Percentiles rank a stretch among this genome's conserved stretches.
Evolutionary conservation across 2,329 filamentous ascomycete species (phyloP).

Genomic region (Elsinoe fawcettii): DNA sequence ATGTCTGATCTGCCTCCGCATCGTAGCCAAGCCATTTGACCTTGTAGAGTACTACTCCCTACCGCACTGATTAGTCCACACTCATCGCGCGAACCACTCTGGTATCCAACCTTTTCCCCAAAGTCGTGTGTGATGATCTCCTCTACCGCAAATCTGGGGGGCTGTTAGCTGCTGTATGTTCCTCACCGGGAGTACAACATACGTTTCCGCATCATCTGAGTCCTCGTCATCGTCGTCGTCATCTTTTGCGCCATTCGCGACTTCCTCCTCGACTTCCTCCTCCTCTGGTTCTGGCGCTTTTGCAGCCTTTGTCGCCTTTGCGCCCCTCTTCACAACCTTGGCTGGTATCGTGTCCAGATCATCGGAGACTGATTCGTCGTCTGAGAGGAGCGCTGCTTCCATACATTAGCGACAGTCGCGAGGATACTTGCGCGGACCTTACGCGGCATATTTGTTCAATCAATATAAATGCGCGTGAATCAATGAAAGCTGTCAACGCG

Average conservation of each 20-base stretch:
- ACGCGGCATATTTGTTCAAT: slow-evolving; percentile 16
- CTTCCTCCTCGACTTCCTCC: slow-evolving; percentile 23
- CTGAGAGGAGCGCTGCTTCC: neutral
- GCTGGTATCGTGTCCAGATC: slow-evolving; percentile 15
- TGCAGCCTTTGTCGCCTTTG: slow-evolving; percentile 10
- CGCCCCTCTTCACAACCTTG: slow-evolving; percentile 14
- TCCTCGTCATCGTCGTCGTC: slow-evolving; percentile 31
- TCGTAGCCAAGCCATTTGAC: slow-evolving; percentile 80
- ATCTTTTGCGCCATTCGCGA: slow-evolving; percentile 24
- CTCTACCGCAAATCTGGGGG: slow-evolving; percentile 62
- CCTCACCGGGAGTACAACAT: slow-evolving; percentile 36
- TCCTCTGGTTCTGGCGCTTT: slow-evolving; percentile 26
- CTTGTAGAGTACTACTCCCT: slow-evolving; percentile 53
- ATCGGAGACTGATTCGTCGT: slow-evolving; percentile 8
- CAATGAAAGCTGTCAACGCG: neutral
- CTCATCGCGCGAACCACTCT: neutral
- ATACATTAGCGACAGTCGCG: neutral
- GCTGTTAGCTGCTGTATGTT: slow-evolving; percentile 25
- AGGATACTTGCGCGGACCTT: neutral
- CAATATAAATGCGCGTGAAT: neutral
- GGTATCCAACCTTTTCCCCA: slow-evolving; percentile 27
- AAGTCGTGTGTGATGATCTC: slow-evolving; percentile 61
- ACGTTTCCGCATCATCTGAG: slow-evolving; percentile 39
- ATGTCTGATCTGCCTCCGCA: slow-evolving; percentile 61
- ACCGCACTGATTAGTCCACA: slow-evolving; percentile 11